A percentile compares a stretch with the other conserved stretches of the same genome.
phyloP scores from a whole-genome alignment of 257 asterid genomes.

The Salvia miltiorrhiza region DNA sequence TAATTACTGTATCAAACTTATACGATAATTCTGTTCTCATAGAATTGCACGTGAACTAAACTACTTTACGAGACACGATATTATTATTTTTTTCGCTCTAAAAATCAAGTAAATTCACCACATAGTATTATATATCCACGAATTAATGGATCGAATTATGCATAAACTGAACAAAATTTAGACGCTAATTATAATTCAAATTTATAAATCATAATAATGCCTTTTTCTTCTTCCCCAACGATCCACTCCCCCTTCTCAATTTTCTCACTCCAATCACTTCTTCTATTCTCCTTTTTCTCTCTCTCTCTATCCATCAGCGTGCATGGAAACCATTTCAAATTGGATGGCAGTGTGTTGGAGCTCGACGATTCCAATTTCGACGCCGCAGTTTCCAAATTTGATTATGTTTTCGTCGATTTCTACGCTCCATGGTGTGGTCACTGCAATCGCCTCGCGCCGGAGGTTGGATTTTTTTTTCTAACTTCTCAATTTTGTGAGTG shows the following conservation, averaged over 20 bases:
- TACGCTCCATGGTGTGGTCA: constrained; percentile 98
- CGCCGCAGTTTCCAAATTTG: constrained; percentile 71
- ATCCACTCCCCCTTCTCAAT: constrained; percentile 15
- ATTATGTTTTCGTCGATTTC: constrained; percentile 79
- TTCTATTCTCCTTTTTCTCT: neutral
- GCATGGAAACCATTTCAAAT: constrained; percentile 30
- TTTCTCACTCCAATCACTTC: constrained; percentile 3
- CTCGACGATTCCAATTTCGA: constrained; percentile 85
- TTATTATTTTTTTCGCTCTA: too few species aligned
- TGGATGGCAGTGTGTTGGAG: constrained; percentile 77
- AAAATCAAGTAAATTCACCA: too few species aligned
- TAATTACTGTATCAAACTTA: too few species aligned
- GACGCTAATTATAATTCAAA: neutral
- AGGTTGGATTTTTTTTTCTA: constrained; percentile 39
- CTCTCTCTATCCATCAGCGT: constrained; percentile 30
- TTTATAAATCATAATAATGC: constrained; percentile 15
- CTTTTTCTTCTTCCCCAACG: constrained; percentile 20
- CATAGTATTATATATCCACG: too few species aligned
- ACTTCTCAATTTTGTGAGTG: neutral
- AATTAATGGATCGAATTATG: neutral
- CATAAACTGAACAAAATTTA: neutral
- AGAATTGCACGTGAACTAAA: too few species aligned
- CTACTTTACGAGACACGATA: too few species aligned
- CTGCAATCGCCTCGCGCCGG: constrained; percentile 91
- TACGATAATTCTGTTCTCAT: too few species aligned